Percentiles rank a stretch among this genome's conserved stretches.
Conservation (phyloP, 805 yeast species). For the Barnettozyma populi region DNA sequence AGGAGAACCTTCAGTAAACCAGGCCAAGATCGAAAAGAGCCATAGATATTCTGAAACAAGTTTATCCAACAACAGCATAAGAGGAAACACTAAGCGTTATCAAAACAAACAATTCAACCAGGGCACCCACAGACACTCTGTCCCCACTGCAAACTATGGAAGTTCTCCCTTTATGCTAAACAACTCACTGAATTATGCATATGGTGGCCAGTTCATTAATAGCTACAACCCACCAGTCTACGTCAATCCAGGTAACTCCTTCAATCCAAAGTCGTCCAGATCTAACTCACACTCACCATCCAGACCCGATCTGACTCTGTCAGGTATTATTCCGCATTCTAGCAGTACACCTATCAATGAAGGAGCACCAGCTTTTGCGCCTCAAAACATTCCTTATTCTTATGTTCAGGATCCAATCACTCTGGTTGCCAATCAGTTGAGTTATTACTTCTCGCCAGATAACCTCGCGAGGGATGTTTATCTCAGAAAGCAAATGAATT, state of each 20-base stretch:
- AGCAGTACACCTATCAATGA: neutral
- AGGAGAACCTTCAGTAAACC: neutral
- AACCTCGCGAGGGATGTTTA: constrained; percentile 80
- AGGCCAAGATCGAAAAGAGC: neutral
- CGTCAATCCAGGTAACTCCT: neutral
- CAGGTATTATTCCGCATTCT: constrained; percentile 4
- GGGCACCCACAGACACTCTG: constrained; percentile 17
- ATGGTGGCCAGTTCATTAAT: constrained; percentile 4
- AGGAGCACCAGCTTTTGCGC: constrained; percentile 10
- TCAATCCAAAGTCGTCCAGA: constrained; percentile 12
- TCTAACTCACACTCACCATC: constrained; percentile 20
- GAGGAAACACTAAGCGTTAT: constrained; percentile 4
- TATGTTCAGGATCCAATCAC: constrained; percentile 17
- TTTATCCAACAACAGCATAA: constrained; percentile 5
- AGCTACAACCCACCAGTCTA: constrained; percentile 4
- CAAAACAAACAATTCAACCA: constrained; percentile 7
- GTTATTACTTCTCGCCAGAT: constrained; percentile 85
- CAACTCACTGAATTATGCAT: constrained; percentile 14
- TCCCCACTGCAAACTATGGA: constrained; percentile 10
- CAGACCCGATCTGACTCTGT: constrained; percentile 6
- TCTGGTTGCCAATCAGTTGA: constrained; percentile 54
- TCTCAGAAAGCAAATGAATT: constrained; percentile 76
- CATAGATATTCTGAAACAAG: constrained; percentile 22
- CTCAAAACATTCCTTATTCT: constrained; percentile 13
- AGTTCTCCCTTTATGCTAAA: constrained; percentile 12